A percentile compares a stretch with the other conserved stretches of the same genome.
Conservation (phyloP, 1,284 basidiomycete species). For the Albatrellus sp. region DNA sequence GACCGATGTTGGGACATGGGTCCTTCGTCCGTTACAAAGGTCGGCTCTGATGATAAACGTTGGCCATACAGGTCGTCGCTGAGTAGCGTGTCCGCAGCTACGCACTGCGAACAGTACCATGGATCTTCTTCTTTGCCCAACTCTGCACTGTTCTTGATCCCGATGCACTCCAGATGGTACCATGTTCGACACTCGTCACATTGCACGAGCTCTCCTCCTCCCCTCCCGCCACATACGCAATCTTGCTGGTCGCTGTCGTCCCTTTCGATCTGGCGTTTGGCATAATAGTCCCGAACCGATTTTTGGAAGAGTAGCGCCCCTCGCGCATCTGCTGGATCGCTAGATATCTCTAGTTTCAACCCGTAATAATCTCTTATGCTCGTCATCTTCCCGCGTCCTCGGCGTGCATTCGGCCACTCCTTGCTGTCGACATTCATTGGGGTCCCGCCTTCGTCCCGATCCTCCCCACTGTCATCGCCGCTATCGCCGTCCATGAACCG, state of each 20-base stretch:
- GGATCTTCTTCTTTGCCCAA: conserved; percentile 64
- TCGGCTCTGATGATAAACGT: conserved; percentile 32
- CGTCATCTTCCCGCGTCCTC: conserved; percentile 51
- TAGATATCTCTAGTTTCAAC: conserved; percentile 29
- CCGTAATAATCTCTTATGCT: conserved; percentile 31
- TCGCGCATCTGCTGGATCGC: conserved; percentile 61
- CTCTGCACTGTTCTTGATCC: conserved; percentile 44
- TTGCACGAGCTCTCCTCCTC: conserved; percentile 60
- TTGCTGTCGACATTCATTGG: conserved; percentile 18
- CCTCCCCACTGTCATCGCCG: conserved; percentile 39
- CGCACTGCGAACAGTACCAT: conserved; percentile 57
- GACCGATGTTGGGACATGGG: conserved; percentile 20
- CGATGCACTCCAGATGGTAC: conserved; percentile 69
- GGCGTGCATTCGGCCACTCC: conserved; percentile 17
- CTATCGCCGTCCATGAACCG: conserved; percentile 47
- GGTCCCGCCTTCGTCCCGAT: conserved; percentile 19
- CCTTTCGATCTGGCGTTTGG: conserved; percentile 21
- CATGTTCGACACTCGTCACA: conserved; percentile 65
- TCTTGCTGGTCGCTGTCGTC: conserved; percentile 32
- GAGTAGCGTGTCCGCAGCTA: conserved; percentile 22
- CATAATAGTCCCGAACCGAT: conserved; percentile 45
- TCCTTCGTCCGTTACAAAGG: conserved; percentile 46
- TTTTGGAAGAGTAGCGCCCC: conserved; percentile 58
- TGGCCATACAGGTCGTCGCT: conserved; percentile 16
- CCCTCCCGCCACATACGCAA: conserved; percentile 54